Evolutionary conservation across 2,329 filamentous ascomycete genomes (phyloP).

Genomic region (Neonectria hederae): DNA sequence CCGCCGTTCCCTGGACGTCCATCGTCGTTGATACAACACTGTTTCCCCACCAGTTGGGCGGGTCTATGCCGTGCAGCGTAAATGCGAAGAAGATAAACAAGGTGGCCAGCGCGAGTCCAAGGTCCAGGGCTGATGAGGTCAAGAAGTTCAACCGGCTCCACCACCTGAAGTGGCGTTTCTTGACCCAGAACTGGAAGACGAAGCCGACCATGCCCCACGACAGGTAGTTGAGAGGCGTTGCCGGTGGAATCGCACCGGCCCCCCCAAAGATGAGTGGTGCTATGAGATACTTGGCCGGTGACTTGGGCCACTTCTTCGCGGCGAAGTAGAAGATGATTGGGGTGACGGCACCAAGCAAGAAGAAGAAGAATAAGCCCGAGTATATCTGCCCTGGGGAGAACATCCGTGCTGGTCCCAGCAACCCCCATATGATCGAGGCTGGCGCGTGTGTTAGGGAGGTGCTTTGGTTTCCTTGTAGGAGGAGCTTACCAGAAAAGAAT

Average conservation of each 20-base stretch:
- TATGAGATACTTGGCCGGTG: slow-evolving; percentile 63
- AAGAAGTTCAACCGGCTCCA: slow-evolving; percentile 80
- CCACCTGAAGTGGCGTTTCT: slow-evolving; percentile 71
- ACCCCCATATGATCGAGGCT: slow-evolving; percentile 74
- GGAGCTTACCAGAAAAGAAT: slow-evolving; percentile 66
- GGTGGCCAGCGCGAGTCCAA: slow-evolving; percentile 73
- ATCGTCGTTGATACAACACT: slow-evolving; percentile 66
- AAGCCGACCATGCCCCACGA: slow-evolving; percentile 78
- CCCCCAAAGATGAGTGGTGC: slow-evolving; percentile 72
- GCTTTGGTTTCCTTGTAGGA: background rate
- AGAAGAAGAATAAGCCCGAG: slow-evolving; percentile 68
- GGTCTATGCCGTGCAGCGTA: slow-evolving; percentile 67
- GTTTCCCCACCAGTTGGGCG: slow-evolving; percentile 78
- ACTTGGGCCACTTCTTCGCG: slow-evolving; percentile 61
- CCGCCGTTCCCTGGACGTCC: slow-evolving; percentile 67
- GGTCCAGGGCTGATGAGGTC: slow-evolving; percentile 74
- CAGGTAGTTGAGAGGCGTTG: slow-evolving; percentile 78
- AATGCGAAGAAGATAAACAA: slow-evolving; percentile 77
- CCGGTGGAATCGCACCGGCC: slow-evolving; percentile 67
- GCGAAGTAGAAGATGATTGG: slow-evolving; percentile 63
- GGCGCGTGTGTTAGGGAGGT: slow-evolving; percentile 19
- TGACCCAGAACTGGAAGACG: slow-evolving; percentile 75
- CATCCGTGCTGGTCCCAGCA: slow-evolving; percentile 70
- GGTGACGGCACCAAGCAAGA: slow-evolving; percentile 62
- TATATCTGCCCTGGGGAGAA: slow-evolving; percentile 72